A percentile compares a stretch with the other conserved stretches of the same genome.
phyloP scores from a whole-genome alignment of 1,284 basidiomycete species.

The Abortiporus biennis region DNA sequence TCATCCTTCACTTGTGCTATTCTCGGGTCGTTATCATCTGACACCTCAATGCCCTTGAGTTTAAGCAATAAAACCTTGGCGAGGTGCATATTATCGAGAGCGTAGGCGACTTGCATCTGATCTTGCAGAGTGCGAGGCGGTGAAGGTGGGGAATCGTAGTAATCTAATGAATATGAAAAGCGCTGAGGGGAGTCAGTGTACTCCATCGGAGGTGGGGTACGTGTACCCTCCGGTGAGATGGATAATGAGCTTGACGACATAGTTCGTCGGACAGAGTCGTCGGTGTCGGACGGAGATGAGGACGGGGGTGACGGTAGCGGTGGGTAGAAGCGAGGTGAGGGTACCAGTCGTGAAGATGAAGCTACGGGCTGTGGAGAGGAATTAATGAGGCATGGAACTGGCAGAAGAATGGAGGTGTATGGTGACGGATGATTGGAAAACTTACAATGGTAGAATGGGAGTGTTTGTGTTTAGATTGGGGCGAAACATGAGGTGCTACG shows the following conservation, averaged over 20 bases:
- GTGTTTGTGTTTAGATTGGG: slow-evolving; percentile 7
- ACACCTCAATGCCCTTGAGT: slow-evolving; percentile 54
- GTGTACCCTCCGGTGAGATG: slow-evolving; percentile 20
- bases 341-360: slow-evolving; percentile 17
- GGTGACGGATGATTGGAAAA: slow-evolving; percentile 2
- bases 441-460: slow-evolving; percentile 7
- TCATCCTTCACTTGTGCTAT: slow-evolving; percentile 58
- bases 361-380: slow-evolving; percentile 14
- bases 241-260: slow-evolving; percentile 23
- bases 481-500: slow-evolving; percentile 8
- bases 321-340: slow-evolving; percentile 1
- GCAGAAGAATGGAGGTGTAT: slow-evolving; percentile 6
- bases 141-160: slow-evolving; percentile 38
- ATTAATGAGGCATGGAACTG: slow-evolving; percentile 8
- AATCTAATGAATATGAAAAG: slow-evolving; percentile 16
- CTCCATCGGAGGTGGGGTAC: slow-evolving; percentile 22
- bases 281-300: slow-evolving; percentile 17
- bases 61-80: slow-evolving; percentile 57
- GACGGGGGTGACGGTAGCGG: slow-evolving; percentile 11
- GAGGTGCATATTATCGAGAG: slow-evolving; percentile 56
- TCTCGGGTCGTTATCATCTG: slow-evolving; percentile 51
- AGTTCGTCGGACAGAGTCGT: slow-evolving; percentile 14
- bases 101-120: slow-evolving; percentile 61
- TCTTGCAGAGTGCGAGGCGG: slow-evolving; percentile 50
- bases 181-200: slow-evolving; percentile 8